Conservation (phyloP, 2,329 filamentous ascomycete species). For the Fusarium succisae region DNA sequence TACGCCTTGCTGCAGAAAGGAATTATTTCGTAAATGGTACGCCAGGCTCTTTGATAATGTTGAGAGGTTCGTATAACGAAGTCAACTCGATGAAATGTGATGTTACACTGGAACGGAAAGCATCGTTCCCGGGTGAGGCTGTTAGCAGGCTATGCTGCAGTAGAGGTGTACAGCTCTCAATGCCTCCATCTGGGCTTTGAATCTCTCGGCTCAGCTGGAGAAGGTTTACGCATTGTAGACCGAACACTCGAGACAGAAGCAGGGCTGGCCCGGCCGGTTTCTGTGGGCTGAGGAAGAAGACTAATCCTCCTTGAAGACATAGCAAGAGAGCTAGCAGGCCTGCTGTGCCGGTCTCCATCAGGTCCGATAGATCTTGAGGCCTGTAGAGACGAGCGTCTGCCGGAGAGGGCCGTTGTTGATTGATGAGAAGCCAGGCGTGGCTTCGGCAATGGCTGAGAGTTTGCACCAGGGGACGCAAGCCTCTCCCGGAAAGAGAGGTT, state of each 20-base stretch:
- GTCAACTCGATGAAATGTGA: conserved; percentile 34
- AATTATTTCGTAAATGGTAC: conserved; percentile 38
- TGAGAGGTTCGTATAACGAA: conserved; percentile 15
- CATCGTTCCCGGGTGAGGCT: conserved; percentile 26
- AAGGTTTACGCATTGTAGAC: conserved; percentile 44
- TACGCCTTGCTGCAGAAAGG: conserved; percentile 43
- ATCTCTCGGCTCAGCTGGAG: conserved; percentile 49
- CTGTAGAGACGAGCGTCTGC: conserved; percentile 64
- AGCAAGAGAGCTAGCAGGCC: conserved; percentile 67
- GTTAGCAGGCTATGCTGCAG: not conserved
- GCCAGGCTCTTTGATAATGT: conserved; percentile 28
- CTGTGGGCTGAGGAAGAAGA: conserved; percentile 61
- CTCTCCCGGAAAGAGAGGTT: conserved; percentile 65
- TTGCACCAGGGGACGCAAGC: conserved; percentile 59
- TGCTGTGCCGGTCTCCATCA: conserved; percentile 47
- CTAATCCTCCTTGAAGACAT: conserved; percentile 60
- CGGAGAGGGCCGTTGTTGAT: conserved; percentile 56
- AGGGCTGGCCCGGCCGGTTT: conserved; percentile 59
- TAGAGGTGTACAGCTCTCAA: conserved; percentile 16
- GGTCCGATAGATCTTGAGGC: conserved; percentile 51
- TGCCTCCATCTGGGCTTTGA: conserved; percentile 61
- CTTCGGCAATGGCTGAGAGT: conserved; percentile 57
- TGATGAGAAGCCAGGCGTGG: conserved; percentile 55
- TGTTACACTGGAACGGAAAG: conserved; percentile 32
- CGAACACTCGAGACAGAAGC: conserved; percentile 57